Percentiles rank a stretch among this genome's conserved stretches.
Conservation (phyloP, 768 basidiomycete genomes). For the Gloeostereum incarnatum region DNA sequence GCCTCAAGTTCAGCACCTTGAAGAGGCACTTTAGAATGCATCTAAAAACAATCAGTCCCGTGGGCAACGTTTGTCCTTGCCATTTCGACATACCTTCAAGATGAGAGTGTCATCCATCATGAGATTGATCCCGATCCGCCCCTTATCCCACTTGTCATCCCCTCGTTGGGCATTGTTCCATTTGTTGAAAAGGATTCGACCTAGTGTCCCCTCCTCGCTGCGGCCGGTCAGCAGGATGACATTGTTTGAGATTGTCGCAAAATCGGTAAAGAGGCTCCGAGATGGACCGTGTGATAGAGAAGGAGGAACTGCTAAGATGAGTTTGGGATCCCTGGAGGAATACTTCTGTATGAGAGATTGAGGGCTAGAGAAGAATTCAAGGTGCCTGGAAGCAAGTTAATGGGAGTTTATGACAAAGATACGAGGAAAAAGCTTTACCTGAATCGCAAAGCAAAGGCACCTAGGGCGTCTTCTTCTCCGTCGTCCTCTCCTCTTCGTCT, state of each 20-base stretch:
- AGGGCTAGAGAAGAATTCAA: conserved; percentile 88
- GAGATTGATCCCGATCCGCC: conserved; percentile 78
- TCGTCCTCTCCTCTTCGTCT: conserved; percentile 57
- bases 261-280: conserved; percentile 75
- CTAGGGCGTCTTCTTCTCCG: conserved; percentile 74
- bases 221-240: conserved; percentile 80
- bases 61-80: background rate
- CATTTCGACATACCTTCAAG: conserved; percentile 42
- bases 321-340: conserved; percentile 82
- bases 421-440: conserved; percentile 40
- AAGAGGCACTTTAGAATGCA: conserved; percentile 84
- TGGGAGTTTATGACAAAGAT: background rate
- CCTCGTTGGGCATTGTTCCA: conserved; percentile 83
- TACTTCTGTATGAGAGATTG: conserved; percentile 74
- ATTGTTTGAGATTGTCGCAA: conserved; percentile 76
- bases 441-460: conserved; percentile 83
- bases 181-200: conserved; percentile 66
- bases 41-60: conserved; percentile 29
- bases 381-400: conserved; percentile 40
- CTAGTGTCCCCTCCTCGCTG: conserved; percentile 74
- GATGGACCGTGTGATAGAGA: conserved; percentile 91
- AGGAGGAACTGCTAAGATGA: conserved; percentile 89
- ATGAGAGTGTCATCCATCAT: conserved; percentile 69
- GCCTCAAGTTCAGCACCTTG: conserved; percentile 83
- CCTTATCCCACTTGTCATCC: conserved; percentile 82